Evolutionary conservation across 2,329 filamentous ascomycete genomes (phyloP), one percentile per base, ranked within the genome.

Genomic region (Didymella arachidicola): DNA sequence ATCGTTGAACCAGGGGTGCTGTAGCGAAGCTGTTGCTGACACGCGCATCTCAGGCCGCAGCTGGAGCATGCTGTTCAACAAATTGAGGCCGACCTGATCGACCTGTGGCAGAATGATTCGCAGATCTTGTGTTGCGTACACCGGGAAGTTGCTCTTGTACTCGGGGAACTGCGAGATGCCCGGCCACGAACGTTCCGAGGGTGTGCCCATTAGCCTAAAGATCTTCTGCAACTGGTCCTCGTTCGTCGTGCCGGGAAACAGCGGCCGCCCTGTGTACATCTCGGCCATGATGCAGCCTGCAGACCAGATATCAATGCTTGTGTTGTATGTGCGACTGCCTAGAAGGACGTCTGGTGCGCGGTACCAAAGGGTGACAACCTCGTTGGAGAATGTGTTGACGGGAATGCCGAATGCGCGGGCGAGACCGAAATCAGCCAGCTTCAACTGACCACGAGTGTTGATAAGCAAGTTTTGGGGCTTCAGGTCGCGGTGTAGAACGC

Each of bases 261-360:
- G 85, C 0, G 95, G 95, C 18, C 95, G 87, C 4, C 95, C 95
- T 0, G 94, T 97, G 78, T 96, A 98, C 93, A 99, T 97, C 80
- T 99, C 95, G 10, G 95, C 95, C 95, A 99, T 98, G 82, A 99
- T 99, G 78, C 95, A 99, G 56, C 95, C 95, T 7, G 95, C 95
- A 7, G 92, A 97, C 95, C 95, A 99, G 75, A 99, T 98, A 73
- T 99, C 95, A 77, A 99, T 98, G 79, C 92, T 96, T n/a, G 95
- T 99, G 80, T 97, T 99, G 82, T 99, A 99, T 22, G 95, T 98
- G 65, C 95, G 84, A 71, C 91, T 95, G 51, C 95, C 95, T 44
- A 99, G 86, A 50, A 99, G 85, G 45, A 99, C 95, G 71, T 99
- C 95, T 0, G 95, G 95, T 0, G 95, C 95, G 42, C 95, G 91